Evolutionary conservation across 306 rosid genomes (phyloP), one percentile per base, ranked within the genome.

Genomic region (Coriaria nepalensis): DNA sequence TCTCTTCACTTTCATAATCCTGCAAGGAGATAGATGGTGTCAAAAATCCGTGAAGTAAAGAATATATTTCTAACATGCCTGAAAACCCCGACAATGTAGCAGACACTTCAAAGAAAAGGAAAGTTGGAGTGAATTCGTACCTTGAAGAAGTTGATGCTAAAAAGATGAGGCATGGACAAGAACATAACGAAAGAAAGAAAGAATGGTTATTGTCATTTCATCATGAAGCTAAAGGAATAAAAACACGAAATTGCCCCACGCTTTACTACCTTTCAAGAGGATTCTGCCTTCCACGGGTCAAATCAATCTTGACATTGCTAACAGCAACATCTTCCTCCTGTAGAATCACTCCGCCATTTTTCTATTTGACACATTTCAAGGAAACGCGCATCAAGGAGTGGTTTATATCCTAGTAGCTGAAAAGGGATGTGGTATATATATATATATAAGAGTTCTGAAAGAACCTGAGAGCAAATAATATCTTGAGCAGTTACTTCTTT

Each of bases 141-240:
- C 97, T 81, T 57, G 82, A 90, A 90, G 60, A 90, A 90, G 69
- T 79, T 66, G 66, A 90, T 77, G 56, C 97, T 90, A 79, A 71
- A 20, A 54, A 47, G 49, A 61, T 29, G 39, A 56, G 60, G 60
- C 80, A 78, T 50, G 80, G 69, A 68, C 56, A 66, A 50, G 43
- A 68, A 52, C 52, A 50, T 47, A 53, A 10, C 46, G 12, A 37
- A 33, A 38, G 5, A 35, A 49, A 15, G 8, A 43, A 43, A 4
- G 42, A 6, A 49, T 43, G 35, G 47, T 13, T 62, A 52, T 48
- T 52, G 60, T 3, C 2, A 29, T 56, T 15, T n/a, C 44, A 29
- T 29, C 43, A 11, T 37, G 37, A 40, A 59, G 33, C 42, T 10
- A 7, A 47, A 47, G 47, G 20, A 47, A 20, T n/a, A 37, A 10